Conservation (phyloP, 164 flowering plant genomes). For the Sedum album region DNA sequence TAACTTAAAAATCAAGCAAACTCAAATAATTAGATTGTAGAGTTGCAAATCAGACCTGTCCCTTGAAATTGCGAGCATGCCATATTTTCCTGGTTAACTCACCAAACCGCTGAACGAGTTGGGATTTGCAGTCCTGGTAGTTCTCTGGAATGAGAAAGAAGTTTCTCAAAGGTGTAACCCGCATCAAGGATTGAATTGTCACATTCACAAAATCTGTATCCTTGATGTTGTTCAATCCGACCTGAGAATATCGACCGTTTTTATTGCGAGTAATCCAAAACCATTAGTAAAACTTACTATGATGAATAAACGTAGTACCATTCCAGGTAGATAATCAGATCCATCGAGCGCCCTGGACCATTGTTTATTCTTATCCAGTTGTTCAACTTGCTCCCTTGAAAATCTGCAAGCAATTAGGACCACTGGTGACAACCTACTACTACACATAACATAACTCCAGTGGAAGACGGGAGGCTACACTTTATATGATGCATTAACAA, state of each 20-base stretch:
- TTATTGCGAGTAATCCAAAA: background rate
- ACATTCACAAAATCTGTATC: conserved; percentile 96
- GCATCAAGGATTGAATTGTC: conserved; percentile 89
- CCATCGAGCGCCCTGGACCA: conserved; percentile 99
- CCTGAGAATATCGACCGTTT: conserved; percentile 33
- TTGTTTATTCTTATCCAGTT: conserved; percentile 66
- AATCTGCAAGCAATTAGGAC: conserved; percentile 40
- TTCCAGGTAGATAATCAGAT: conserved; percentile 96
- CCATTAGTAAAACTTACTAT: background rate
- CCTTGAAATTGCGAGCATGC: conserved; percentile 96
- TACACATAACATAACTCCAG: background rate
- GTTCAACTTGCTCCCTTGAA: conserved; percentile 58
- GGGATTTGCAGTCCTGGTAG: conserved; percentile 71
- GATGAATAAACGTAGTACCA: conserved; percentile 30
- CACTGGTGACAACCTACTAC: background rate
- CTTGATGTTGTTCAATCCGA: conserved; percentile 88
- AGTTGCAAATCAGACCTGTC: conserved; percentile 54
- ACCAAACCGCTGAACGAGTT: conserved; percentile 94
- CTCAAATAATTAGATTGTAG: background rate
- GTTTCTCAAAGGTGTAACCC: conserved; percentile 92
- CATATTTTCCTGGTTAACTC: conserved; percentile 94
- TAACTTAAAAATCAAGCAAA: background rate
- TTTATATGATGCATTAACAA: background rate
- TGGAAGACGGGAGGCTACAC: background rate
- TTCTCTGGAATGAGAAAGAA: conserved; percentile 93